Conservation (phyloP, 2,329 filamentous ascomycete species). For the Lomentospora prolificans region DNA sequence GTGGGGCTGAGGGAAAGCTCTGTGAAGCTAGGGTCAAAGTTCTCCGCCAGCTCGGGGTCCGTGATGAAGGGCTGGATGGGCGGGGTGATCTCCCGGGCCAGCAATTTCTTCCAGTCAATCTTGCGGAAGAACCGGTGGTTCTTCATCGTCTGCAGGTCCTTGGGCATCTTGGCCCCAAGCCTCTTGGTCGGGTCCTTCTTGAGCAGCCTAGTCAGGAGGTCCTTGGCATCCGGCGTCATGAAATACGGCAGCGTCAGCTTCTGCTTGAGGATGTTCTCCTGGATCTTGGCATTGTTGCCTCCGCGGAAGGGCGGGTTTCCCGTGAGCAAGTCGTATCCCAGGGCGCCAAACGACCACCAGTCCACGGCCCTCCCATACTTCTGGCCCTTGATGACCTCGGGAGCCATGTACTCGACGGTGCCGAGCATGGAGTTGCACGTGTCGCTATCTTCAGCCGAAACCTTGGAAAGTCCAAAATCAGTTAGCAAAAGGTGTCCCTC, state of each 20-base stretch:
- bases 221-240: slow-evolving; percentile 83
- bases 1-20: slow-evolving; percentile 67
- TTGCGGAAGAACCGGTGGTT: slow-evolving; percentile 93
- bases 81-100: slow-evolving; percentile 70
- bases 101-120: slow-evolving; percentile 88
- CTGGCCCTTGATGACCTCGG: slow-evolving; percentile 80
- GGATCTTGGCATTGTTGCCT: slow-evolving; percentile 86
- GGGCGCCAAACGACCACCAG: slow-evolving; percentile 95
- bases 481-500: slow-evolving; percentile 90
- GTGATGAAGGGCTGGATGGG: slow-evolving; percentile 92
- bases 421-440: slow-evolving; percentile 83
- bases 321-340: slow-evolving; percentile 87
- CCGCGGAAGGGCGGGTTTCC: slow-evolving; percentile 86
- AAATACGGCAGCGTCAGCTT: slow-evolving; percentile 87
- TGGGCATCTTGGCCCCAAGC: slow-evolving; percentile 78
- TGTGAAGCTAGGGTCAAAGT: slow-evolving; percentile 91
- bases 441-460: slow-evolving; percentile 58
- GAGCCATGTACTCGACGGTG: slow-evolving; percentile 98
- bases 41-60: slow-evolving; percentile 91
- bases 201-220: slow-evolving; percentile 78
- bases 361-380: slow-evolving; percentile 92
- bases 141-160: slow-evolving; percentile 78
- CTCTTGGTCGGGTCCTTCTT: slow-evolving; percentile 89
- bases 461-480: slow-evolving; percentile 95
- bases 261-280: slow-evolving; percentile 90